Evolutionary conservation across 106 monocot genomes (phyloP).

Genomic region (Cymbidium sinense): DNA sequence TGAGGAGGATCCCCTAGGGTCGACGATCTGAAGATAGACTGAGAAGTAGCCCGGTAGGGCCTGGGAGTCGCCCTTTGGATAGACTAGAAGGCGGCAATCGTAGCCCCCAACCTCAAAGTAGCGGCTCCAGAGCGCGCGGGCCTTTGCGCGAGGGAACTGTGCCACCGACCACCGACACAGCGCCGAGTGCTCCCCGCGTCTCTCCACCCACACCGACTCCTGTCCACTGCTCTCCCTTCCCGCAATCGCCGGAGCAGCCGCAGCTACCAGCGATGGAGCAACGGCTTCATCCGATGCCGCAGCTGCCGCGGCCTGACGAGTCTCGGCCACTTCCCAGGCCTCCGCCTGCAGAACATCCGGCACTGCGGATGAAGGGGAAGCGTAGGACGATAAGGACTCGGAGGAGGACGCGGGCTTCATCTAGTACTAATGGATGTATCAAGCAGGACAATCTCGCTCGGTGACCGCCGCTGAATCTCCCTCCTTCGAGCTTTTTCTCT

Average conservation of each 20-base stretch:
- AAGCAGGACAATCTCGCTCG: not conserved
- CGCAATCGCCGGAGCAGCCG: not conserved
- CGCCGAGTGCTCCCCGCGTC: constrained; percentile 50
- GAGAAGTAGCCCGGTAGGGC: constrained; percentile 86
- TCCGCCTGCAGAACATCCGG: constrained; percentile 7
- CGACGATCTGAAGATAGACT: constrained; percentile 87
- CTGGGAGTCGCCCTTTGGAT: constrained; percentile 83
- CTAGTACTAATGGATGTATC: not conserved
- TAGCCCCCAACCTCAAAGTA: constrained; percentile 90
- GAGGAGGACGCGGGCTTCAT: constrained; percentile 4
- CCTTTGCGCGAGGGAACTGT: constrained; percentile 45
- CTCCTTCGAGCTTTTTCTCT: constrained; percentile 1
- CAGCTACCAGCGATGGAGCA: not conserved
- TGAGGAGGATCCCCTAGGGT: constrained; percentile 53
- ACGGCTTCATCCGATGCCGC: constrained; percentile 9
- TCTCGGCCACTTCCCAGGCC: not conserved
- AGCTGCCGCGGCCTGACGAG: constrained; percentile 8
- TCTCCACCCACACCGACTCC: constrained; percentile 39
- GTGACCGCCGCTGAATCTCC: constrained; percentile 2
- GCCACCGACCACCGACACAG: constrained; percentile 69
- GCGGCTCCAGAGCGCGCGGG: constrained; percentile 70
- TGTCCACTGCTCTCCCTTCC: constrained; percentile 11
- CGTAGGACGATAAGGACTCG: not conserved
- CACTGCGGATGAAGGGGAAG: not conserved
- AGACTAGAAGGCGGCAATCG: constrained; percentile 87